These are phyloP conservation scores for Neocallimastix lanati DNA, from an alignment of 192 early-diverging fungal species.

Conservation along the genomic window DNA sequence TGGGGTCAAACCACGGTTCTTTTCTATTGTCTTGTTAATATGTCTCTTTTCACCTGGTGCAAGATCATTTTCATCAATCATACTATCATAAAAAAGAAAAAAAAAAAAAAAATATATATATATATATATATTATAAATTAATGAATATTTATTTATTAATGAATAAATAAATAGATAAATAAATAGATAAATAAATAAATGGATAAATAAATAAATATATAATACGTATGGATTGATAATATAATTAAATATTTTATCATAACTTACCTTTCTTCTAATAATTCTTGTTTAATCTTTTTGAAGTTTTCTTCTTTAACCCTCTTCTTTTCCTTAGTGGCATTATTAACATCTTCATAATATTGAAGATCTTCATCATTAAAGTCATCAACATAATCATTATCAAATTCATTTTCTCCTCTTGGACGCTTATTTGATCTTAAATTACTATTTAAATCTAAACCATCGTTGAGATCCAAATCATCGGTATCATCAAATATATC, in stretches of 20 bases:
- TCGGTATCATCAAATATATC: neutral
- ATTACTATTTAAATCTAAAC: neutral
- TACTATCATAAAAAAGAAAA: neutral
- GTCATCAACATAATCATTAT: neutral
- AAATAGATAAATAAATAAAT: no score
- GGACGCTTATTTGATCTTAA: neutral
- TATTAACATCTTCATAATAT: neutral
- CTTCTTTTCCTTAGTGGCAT: neutral
- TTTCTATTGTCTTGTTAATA: slow-evolving; percentile 73
- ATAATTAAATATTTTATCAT: no score
- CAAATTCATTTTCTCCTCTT: neutral
- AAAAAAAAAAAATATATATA: neutral
- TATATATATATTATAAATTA: neutral
- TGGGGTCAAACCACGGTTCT: slow-evolving; percentile 89
- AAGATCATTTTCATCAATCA: slow-evolving; percentile 22
- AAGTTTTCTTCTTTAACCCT: neutral
- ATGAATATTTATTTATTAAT: no score
- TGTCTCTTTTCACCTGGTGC: slow-evolving; percentile 47
- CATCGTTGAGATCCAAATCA: neutral
- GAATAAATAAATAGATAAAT: no score
- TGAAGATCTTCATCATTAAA: neutral
- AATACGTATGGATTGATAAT: no score
- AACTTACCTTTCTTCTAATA: neutral
- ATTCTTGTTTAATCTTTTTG: neutral
- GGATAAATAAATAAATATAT: no score